A percentile compares a stretch with the other conserved stretches of the same genome.
These are phyloP conservation scores for Lanzia echinophila DNA, from an alignment of 2,329 filamentous ascomycete genomes.

Conservation along the genomic window DNA sequence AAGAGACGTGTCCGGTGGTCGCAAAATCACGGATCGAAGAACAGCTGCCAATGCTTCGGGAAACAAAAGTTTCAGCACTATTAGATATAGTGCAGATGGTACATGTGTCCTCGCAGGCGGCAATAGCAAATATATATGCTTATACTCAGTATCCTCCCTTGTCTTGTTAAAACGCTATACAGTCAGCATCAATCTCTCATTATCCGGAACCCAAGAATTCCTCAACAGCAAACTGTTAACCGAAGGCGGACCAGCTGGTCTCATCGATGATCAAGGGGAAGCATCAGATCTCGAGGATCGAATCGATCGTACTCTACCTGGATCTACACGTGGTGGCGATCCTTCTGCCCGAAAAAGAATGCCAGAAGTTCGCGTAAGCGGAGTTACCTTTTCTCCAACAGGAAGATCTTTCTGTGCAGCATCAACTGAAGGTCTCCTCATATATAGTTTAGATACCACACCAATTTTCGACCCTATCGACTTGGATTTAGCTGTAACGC, in stretches of 20 bases:
- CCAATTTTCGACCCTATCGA: constrained; percentile 94
- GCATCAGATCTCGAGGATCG: constrained; percentile 84
- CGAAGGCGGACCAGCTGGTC: constrained; percentile 75
- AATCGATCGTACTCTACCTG: constrained; percentile 71
- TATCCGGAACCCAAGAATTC: constrained; percentile 95
- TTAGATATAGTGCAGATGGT: constrained; percentile 88
- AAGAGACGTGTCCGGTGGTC: constrained; percentile 86
- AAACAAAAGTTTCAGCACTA: constrained; percentile 82
- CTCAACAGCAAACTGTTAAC: constrained; percentile 88
- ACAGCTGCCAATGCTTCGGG: constrained; percentile 87
- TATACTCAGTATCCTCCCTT: constrained; percentile 92
- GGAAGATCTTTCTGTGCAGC: constrained; percentile 90
- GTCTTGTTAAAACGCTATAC: constrained; percentile 92
- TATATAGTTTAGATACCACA: constrained; percentile 83
- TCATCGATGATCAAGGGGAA: constrained; percentile 85
- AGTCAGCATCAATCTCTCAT: constrained; percentile 88
- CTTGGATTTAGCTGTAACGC: constrained; percentile 88
- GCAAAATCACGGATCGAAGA: constrained; percentile 78
- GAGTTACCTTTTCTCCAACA: constrained; percentile 81
- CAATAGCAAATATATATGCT: constrained; percentile 96
- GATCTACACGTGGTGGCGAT: constrained; percentile 76
- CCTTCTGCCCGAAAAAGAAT: constrained; percentile 68
- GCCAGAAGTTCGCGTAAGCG: constrained; percentile 78
- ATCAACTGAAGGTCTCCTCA: constrained; percentile 85
- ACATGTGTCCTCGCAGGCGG: constrained; percentile 84